Evolutionary conservation across 2,329 filamentous ascomycete species (phyloP), one percentile per base, ranked within the genome.

Genomic region (Acephala macrosclerotiorum): DNA sequence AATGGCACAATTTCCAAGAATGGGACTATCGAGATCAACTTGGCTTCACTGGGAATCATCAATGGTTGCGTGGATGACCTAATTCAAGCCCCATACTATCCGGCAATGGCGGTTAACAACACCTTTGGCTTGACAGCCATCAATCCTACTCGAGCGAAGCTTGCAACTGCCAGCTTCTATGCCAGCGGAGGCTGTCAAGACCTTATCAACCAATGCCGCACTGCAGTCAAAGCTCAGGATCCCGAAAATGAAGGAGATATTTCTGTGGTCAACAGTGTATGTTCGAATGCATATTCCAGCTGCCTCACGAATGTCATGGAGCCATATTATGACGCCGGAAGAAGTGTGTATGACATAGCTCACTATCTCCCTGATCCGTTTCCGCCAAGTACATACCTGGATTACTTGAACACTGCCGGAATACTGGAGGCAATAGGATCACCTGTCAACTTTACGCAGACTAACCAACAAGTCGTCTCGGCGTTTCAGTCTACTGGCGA

Each of bases 41-140:
- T 93, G 9, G 80, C 80, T 16, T 86, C 89, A 0, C 77, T 93
- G 0, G 90, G 90, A 25, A 90, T 94, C 65, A 80, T 92, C 65
- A 92, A 93, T 75, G 91, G 90, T 14, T 87, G 89, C 69, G 80
- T 93, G 40, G 91, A 94, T 73, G 82, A 85, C 70, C 75, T 87
- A 35, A 81, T 88, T 0, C 89, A 93, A 77, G 80, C 81, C 3
- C 84, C 85, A 2, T 85, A 79, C 70, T 88, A 86, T 68, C 83
- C 87, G 0, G 74, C 77, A 8, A 89, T 89, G 75, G 85, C 86
- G 11, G 81, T 82, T 64, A 86, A 87, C 73, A 92, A 91, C 74
- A 87, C 89, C 0, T 94, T 91, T 74, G 86, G 83, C 9, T 83
- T 91, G 64, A 73, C 85, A 68, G 81, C 84, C 2, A 83, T 91